phyloP scores from a whole-genome alignment of 345 rosid genomes.

The Brassica juncea region DNA sequence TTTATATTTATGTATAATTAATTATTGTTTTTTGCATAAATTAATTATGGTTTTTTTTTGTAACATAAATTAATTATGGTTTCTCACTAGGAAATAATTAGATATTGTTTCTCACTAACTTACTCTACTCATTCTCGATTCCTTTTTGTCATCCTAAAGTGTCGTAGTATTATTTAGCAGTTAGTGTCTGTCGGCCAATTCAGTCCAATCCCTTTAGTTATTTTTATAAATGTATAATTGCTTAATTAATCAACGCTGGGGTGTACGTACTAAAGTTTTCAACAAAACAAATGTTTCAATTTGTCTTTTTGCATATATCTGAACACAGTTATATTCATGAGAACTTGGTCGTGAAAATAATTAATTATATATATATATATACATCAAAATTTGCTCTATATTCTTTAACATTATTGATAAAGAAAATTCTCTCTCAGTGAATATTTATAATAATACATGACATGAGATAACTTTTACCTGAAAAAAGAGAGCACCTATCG shows the following conservation, averaged over 20 bases:
- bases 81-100: not conserved
- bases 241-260: not conserved
- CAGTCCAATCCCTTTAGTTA: conserved; percentile 27
- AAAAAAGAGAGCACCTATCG: no score
- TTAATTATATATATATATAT: no score
- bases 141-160: not conserved
- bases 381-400: not conserved
- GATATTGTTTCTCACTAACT: not conserved
- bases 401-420: not conserved
- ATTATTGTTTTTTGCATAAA: no score
- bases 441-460: not conserved
- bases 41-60: no score
- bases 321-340: not conserved
- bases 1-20: not conserved
- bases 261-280: not conserved
- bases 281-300: not conserved
- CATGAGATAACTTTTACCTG: not conserved
- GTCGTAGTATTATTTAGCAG: not conserved
- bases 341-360: not conserved
- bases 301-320: not conserved
- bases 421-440: not conserved
- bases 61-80: not conserved
- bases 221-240: not conserved
- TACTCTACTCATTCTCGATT: conserved; percentile 8
- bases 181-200: conserved; percentile 22